Evolutionary conservation across 2,329 filamentous ascomycete genomes (phyloP).

Genomic region (Claviceps fusiformis): DNA sequence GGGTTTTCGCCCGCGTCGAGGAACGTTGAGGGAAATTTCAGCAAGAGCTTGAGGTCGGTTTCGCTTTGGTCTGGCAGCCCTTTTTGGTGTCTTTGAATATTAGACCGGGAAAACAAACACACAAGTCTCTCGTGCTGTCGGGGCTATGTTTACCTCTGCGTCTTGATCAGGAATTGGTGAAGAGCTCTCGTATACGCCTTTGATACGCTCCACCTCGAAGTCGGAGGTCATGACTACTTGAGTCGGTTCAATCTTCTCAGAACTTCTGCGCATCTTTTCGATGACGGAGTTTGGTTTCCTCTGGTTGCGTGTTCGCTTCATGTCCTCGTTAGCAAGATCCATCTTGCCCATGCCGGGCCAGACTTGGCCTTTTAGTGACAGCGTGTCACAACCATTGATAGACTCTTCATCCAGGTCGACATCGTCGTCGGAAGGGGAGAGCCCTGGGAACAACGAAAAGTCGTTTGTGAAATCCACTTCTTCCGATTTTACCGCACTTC

Average conservation of each 20-base stretch:
- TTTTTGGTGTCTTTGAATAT: conserved; percentile 16
- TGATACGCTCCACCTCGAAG: conserved; percentile 34
- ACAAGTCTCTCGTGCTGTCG: background rate
- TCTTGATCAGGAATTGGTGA: conserved; percentile 29
- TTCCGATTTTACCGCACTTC: conserved; percentile 16
- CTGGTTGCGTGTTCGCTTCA: conserved; percentile 64
- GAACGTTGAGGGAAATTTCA: conserved; percentile 23
- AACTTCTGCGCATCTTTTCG: conserved; percentile 49
- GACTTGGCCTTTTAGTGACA: conserved; percentile 52
- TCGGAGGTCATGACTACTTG: conserved; percentile 50
- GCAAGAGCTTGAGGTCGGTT: conserved; percentile 19
- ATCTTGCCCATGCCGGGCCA: conserved; percentile 75
- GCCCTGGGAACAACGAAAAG: conserved; percentile 15
- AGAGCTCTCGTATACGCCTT: conserved; percentile 47
- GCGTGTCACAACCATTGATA: conserved; percentile 14
- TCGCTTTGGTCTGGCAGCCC: conserved; percentile 16
- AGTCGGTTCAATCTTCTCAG: conserved; percentile 46
- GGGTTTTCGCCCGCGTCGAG: conserved; percentile 14
- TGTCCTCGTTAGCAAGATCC: conserved; percentile 60
- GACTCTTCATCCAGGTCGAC: conserved; percentile 16
- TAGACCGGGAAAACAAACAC: background rate
- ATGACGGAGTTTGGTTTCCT: conserved; percentile 63
- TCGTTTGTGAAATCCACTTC: conserved; percentile 13
- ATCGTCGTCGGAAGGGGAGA: conserved; percentile 17
- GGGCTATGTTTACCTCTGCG: conserved; percentile 26